These are phyloP conservation scores for Chlamydomonas schloesseri DNA, from an alignment of 139 green algal species.

Conservation along the genomic window DNA sequence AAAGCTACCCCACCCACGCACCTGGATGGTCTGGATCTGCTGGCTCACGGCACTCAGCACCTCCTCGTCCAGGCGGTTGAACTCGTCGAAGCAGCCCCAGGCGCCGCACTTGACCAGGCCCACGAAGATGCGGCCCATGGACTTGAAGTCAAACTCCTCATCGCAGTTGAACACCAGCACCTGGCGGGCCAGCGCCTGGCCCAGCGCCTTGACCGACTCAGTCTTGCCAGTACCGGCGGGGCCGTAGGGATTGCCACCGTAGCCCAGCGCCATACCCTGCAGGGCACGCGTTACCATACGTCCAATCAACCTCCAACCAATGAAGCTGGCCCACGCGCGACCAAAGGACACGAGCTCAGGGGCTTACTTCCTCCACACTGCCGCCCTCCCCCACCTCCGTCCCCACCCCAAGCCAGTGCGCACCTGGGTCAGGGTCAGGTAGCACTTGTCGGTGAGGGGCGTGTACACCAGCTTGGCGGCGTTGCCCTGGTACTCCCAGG, in stretches of 20 bases:
- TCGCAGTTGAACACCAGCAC: slow-evolving; percentile 93
- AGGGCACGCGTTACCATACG: no score
- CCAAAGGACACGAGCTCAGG: no score
- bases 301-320: no score
- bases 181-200: slow-evolving; percentile 75
- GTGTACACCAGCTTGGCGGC: slow-evolving; percentile 89
- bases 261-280: slow-evolving; percentile 82
- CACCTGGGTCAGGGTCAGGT: slow-evolving; percentile 81
- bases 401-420: no score
- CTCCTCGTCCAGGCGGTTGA: slow-evolving; percentile 88
- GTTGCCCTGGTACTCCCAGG: slow-evolving; percentile 89
- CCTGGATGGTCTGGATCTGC: slow-evolving; percentile 88
- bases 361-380: no score
- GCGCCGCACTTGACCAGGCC: slow-evolving; percentile 84
- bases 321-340: no score
- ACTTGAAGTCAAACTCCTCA: slow-evolving; percentile 86
- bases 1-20: no score
- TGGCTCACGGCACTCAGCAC: slow-evolving; percentile 85
- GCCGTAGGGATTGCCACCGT: slow-evolving; percentile 88
- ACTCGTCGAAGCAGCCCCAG: slow-evolving; percentile 94
- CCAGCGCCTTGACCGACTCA: slow-evolving; percentile 89
- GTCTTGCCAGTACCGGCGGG: slow-evolving; percentile 88
- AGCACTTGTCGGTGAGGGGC: slow-evolving; percentile 91
- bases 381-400: no score
- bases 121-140: slow-evolving; percentile 87